Percentiles rank a stretch among this genome's conserved stretches.
phyloP scores from a whole-genome alignment of 1,139 yeast species.

The Saccharomycopsis hybrid region DNA sequence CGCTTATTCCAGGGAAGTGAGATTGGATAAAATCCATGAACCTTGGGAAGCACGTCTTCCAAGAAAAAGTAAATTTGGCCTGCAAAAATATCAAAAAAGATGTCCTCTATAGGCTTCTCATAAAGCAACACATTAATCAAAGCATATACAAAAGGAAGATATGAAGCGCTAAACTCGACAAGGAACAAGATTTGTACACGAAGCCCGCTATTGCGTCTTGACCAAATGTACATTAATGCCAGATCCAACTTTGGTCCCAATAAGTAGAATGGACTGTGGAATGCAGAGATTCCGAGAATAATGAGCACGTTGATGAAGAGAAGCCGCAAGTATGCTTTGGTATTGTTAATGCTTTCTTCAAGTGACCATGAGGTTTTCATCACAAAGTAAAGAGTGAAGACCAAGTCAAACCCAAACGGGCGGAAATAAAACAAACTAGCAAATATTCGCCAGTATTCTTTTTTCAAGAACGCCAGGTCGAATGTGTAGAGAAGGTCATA shows the following conservation, averaged over 20 bases:
- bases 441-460: conserved; percentile 19
- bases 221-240: conserved; percentile 15
- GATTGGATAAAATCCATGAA: conserved; percentile 16
- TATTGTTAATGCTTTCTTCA: conserved; percentile 12
- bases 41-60: conserved; percentile 16
- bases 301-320: conserved; percentile 8
- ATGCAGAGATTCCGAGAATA: not conserved
- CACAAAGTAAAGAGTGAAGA: conserved; percentile 8
- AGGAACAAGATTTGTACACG: conserved; percentile 16
- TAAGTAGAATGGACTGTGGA: not conserved
- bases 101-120: not conserved
- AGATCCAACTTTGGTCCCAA: conserved; percentile 13
- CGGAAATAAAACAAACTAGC: conserved; percentile 17
- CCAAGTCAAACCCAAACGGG: conserved; percentile 9
- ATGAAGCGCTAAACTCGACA: conserved; percentile 12
- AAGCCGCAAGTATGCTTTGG: conserved; percentile 14
- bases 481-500: conserved; percentile 14
- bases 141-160: conserved; percentile 15
- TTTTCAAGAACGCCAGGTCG: conserved; percentile 10
- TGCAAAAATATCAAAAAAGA: conserved; percentile 3
- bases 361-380: conserved; percentile 9
- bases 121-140: conserved; percentile 1
- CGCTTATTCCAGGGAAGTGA: conserved; percentile 16
- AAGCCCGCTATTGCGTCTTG: conserved; percentile 9
- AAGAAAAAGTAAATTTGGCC: conserved; percentile 18